Evolutionary conservation across 805 yeast species (phyloP).

Genomic region (Hanseniaspora nectarophila): DNA sequence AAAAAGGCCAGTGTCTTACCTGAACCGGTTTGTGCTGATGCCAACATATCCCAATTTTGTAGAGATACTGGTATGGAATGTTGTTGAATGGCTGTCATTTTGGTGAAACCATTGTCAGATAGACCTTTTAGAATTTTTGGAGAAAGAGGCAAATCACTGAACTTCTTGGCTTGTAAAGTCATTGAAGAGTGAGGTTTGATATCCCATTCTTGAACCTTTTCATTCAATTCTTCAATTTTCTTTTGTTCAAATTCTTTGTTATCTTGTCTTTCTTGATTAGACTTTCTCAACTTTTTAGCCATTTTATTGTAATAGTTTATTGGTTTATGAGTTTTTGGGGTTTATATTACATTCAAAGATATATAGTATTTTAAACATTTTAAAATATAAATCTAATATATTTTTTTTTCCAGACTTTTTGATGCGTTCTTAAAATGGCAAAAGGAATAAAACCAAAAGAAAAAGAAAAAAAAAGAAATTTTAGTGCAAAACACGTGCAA

Average conservation of each 20-base stretch:
- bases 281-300: conserved; percentile 31
- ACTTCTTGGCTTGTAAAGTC: conserved; percentile 35
- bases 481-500: not conserved
- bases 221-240: conserved; percentile 35
- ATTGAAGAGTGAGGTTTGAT: conserved; percentile 23
- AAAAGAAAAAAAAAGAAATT: conserved; percentile 1
- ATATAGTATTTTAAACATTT: too few relatives aligned
- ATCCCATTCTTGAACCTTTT: conserved; percentile 45
- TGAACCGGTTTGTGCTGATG: conserved; percentile 75
- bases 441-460: not conserved
- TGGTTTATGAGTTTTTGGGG: not conserved
- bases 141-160: conserved; percentile 70
- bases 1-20: conserved; percentile 84
- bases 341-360: too few relatives aligned
- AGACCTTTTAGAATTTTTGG: conserved; percentile 56
- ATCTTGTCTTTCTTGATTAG: conserved; percentile 31
- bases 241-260: conserved; percentile 30
- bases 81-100: conserved; percentile 76
- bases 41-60: conserved; percentile 68
- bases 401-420: not conserved
- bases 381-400: not conserved
- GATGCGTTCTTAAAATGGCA: not conserved
- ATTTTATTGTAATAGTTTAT: conserved; percentile 18
- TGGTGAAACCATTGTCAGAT: conserved; percentile 62
- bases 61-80: conserved; percentile 65